Evolutionary conservation across 1,139 yeast genomes (phyloP), one percentile per base, ranked within the genome.

Genomic region (Scheffersomyces lignicola): DNA sequence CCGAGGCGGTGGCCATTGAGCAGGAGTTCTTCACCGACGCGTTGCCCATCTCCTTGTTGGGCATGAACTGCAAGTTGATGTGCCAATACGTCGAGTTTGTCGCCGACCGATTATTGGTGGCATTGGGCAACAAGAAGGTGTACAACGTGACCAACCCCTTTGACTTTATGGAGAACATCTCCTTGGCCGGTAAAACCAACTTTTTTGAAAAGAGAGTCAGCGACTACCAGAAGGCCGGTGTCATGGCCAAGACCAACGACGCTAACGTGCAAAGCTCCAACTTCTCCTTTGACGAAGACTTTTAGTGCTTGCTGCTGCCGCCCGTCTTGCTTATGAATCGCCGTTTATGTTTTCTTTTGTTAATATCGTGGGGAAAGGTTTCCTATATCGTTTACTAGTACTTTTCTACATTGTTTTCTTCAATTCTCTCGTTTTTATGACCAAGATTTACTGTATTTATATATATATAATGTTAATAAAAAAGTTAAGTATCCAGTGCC

Each of bases 161-260:
- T 63, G 97, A 90, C 65, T 92, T 90, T 60, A 92, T 92, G 98
- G 99, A 92, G 71, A 89, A 89, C 73, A 89, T 89, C 55, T 89
- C 97, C 16, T 78, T 92, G 53, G 94, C 96, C 40, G 98, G 98
- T 65, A 92, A 92, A 78, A 90, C 98, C 52, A 92, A 92, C 74
- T 92, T 94, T 79, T 92, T 92, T 60, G 99, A 92, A 76, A 92
- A 92, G 80, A 85, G 97, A 69, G 98, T 92, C 43, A 85, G 96
- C 42, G 99, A 94, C 66, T 94, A 94, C 72, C 97, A 92, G 72
- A 92, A 92, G 74, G 97, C 97, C 38, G 97, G 97, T 71, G 98
- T 92, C 54, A 92, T 92, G 95, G 89, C 73, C 38, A 59, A 56
- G 48, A 51, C 65, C 42, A 56, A 51, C 37, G 62, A 61, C 37